Evolutionary conservation across 108 stramenopile genomes (phyloP).

Genomic region (Craspedostauros australis): DNA sequence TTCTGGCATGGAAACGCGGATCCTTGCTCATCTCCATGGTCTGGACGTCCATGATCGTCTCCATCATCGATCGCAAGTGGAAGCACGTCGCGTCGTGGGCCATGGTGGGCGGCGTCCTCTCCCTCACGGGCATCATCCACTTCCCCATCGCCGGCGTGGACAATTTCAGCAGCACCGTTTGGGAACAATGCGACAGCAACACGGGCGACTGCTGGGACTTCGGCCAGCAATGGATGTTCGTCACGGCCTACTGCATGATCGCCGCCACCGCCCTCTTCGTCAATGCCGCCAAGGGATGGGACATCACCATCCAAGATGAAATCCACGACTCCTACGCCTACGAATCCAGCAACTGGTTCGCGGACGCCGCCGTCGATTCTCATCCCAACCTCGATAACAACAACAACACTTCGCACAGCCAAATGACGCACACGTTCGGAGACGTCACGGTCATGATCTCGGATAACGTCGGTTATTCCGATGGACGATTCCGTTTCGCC

Average conservation of each 20-base stretch:
- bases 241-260: constrained; percentile 23
- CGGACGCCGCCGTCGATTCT: constrained; percentile 16
- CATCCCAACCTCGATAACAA: too few species aligned
- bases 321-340: constrained; percentile 13
- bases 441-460: too few species aligned
- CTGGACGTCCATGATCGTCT: constrained; percentile 37
- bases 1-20: constrained; percentile 34
- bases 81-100: constrained; percentile 16
- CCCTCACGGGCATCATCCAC: constrained; percentile 42
- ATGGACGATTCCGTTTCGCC: too few species aligned
- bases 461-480: too few species aligned
- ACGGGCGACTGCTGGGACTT: constrained; percentile 20
- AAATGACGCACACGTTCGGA: too few species aligned
- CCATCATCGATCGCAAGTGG: constrained; percentile 38
- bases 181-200: constrained; percentile 11
- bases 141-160: constrained; percentile 19
- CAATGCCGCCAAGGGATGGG: constrained; percentile 3
- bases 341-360: constrained; percentile 28
- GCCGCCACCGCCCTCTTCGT: constrained; percentile 11
- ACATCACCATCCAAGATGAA: constrained; percentile 5
- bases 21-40: constrained; percentile 23
- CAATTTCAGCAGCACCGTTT: constrained; percentile 6
- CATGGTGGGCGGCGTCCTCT: constrained; percentile 25
- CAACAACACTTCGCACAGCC: too few species aligned
- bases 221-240: constrained; percentile 25